Conservation (phyloP, 306 rosid species). For the Vigna reflexopilosa region DNA sequence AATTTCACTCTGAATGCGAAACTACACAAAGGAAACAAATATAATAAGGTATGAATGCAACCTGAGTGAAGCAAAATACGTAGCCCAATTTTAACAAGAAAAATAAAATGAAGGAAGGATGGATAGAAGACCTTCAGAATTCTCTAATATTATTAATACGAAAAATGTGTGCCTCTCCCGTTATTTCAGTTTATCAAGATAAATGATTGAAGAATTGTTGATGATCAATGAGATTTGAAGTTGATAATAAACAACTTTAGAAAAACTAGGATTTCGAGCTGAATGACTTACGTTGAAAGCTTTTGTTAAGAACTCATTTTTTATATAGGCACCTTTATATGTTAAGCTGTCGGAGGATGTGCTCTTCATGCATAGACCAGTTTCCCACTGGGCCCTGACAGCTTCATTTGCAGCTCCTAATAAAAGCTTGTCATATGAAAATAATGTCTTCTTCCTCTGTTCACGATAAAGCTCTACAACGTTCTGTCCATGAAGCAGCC, state of each 20-base stretch:
- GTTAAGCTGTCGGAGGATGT: conserved; percentile 50
- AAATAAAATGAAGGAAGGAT: neutral
- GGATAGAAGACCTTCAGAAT: neutral
- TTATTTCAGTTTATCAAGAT: conserved; percentile 27
- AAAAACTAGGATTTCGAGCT: conserved; percentile 23
- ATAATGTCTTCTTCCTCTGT: conserved; percentile 64
- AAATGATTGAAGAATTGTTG: conserved; percentile 20
- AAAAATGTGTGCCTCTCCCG: neutral
- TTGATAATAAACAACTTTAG: neutral
- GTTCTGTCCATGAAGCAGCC: conserved; percentile 83
- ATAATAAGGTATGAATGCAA: conserved; percentile 4
- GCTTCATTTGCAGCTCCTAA: conserved; percentile 85
- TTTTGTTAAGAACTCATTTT: conserved; percentile 61
- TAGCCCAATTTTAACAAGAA: conserved; percentile 1
- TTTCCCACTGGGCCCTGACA: conserved; percentile 79
- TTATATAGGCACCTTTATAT: conserved; percentile 60
- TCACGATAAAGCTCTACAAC: conserved; percentile 65
- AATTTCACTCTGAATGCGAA: conserved; percentile 64
- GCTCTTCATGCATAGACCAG: conserved; percentile 51
- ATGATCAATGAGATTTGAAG: conserved; percentile 28
- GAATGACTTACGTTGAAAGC: conserved; percentile 62
- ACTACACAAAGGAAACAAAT: conserved; percentile 54
- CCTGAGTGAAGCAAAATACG: conserved; percentile 16
- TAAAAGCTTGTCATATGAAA: conserved; percentile 81
- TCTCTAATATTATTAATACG: neutral